phyloP scores from a whole-genome alignment of 768 basidiomycete species.

The Auriscalpium orientale region DNA sequence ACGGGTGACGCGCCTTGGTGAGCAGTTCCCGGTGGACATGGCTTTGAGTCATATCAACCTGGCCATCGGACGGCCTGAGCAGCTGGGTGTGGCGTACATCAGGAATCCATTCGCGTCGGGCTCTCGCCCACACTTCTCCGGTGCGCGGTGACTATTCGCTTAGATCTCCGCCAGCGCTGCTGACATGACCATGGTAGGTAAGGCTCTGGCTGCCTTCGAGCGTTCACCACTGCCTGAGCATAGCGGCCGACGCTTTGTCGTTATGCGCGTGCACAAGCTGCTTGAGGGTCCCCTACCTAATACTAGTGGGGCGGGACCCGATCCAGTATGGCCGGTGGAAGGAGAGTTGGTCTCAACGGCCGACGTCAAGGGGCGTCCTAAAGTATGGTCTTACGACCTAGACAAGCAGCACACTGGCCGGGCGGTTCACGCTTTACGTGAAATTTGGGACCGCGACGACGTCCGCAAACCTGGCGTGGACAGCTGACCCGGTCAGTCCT shows the following conservation, averaged over 20 bases:
- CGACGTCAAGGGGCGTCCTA: too few relatives aligned
- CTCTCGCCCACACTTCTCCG: neutral
- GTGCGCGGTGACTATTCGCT: neutral
- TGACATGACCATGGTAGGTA: neutral
- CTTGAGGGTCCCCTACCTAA: neutral
- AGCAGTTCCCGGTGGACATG: neutral
- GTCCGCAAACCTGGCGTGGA: too few relatives aligned
- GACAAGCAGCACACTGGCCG: too few relatives aligned
- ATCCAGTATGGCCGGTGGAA: neutral
- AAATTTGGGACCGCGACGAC: too few relatives aligned
- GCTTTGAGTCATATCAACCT: neutral
- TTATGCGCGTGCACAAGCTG: neutral
- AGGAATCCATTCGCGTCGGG: neutral
- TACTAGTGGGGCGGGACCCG: neutral
- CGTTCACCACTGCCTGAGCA: neutral
- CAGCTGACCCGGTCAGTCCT: too few relatives aligned
- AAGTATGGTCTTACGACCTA: too few relatives aligned
- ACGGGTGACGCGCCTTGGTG: neutral
- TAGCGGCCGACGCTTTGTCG: neutral
- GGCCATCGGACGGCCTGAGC: neutral
- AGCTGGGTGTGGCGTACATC: neutral
- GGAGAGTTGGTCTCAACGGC: neutral
- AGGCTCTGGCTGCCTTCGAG: neutral
- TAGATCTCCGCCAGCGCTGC: neutral
- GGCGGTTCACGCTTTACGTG: too few relatives aligned